Conservation (phyloP, 495 filamentous ascomycete species). For the Viridothelium virens region DNA sequence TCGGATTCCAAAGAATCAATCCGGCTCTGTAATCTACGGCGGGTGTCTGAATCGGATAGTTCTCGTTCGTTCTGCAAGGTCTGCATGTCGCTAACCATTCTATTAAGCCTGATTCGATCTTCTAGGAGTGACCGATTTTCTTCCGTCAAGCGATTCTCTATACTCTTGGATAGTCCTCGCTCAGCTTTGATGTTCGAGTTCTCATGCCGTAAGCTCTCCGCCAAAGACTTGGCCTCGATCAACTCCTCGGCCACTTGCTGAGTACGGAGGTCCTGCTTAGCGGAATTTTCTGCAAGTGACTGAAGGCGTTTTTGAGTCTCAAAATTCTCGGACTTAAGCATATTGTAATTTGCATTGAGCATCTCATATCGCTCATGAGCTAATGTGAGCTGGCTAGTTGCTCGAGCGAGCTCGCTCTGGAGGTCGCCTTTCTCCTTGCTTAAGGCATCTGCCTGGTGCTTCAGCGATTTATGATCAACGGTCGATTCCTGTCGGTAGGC, state of each 20-base stretch:
- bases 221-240: slow-evolving; percentile 69
- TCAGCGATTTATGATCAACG: slow-evolving; percentile 68
- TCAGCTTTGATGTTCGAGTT: slow-evolving; percentile 89
- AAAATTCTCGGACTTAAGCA: slow-evolving; percentile 71
- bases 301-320: slow-evolving; percentile 77
- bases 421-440: slow-evolving; percentile 73
- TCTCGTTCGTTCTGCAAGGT: slow-evolving; percentile 86
- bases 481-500: slow-evolving; percentile 76
- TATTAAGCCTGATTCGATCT: slow-evolving; percentile 73
- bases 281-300: slow-evolving; percentile 65
- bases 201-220: slow-evolving; percentile 83
- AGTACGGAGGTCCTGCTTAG: slow-evolving; percentile 78
- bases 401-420: slow-evolving; percentile 65
- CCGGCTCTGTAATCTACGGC: slow-evolving; percentile 65
- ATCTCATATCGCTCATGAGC: slow-evolving; percentile 78
- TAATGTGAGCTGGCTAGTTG: slow-evolving; percentile 73
- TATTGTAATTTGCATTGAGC: slow-evolving; percentile 77
- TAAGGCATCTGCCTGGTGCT: slow-evolving; percentile 76
- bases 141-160: slow-evolving; percentile 75
- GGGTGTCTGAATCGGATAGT: slow-evolving; percentile 69
- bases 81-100: slow-evolving; percentile 69
- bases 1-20: slow-evolving; percentile 73
- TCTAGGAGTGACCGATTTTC: slow-evolving; percentile 79
- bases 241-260: slow-evolving; percentile 92
- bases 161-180: slow-evolving; percentile 81